Evolutionary conservation across 2,329 filamentous ascomycete species (phyloP).

Genomic region (Trichoderma gracile): DNA sequence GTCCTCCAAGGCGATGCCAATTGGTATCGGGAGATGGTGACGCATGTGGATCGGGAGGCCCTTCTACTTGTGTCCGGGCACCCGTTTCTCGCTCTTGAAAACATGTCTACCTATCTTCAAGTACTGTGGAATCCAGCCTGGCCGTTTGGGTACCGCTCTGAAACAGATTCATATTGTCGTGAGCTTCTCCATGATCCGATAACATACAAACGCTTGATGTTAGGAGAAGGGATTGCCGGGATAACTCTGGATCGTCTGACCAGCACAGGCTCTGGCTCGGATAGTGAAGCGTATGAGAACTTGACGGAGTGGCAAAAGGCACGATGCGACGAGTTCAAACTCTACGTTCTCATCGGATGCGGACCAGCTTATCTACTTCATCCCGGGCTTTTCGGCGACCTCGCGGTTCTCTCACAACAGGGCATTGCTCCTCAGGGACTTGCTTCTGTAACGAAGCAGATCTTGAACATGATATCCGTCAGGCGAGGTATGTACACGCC

Average conservation of each 20-base stretch:
- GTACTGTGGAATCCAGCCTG: background rate
- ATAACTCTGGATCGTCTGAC: background rate
- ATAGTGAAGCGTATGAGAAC: background rate
- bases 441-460: background rate
- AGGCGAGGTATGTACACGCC: background rate
- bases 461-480: background rate
- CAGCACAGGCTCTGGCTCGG: background rate
- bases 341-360: background rate
- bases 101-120: background rate
- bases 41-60: background rate
- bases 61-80: background rate
- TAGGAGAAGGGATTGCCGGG: no score
- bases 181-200: background rate
- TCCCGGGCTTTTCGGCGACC: background rate
- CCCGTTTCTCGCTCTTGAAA: background rate
- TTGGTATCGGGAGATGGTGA: background rate
- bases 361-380: background rate
- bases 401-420: no score
- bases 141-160: background rate
- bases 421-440: background rate
- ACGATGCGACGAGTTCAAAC: background rate
- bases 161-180: background rate
- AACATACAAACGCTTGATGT: background rate
- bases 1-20: background rate
- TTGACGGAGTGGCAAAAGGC: background rate